Evolutionary conservation across 495 filamentous ascomycete species (phyloP), one percentile per base, ranked within the genome.

Genomic region (Cryomyces minteri): DNA sequence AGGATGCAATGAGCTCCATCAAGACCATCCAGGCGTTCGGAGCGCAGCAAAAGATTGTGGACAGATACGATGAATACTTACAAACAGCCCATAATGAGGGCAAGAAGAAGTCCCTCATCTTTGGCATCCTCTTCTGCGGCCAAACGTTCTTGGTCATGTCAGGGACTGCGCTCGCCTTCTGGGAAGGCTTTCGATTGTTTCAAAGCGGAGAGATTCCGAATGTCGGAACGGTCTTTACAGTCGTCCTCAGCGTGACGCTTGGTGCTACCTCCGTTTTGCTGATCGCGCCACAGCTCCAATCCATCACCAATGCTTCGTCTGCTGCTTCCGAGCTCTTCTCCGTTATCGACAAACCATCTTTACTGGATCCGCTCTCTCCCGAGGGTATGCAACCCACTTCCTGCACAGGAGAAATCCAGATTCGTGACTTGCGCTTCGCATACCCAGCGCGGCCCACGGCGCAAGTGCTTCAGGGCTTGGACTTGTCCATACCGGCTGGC

Each of bases 261-360:
- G 52, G 46, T 10, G 37, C 51, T 4, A 53, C 43, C 1, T 47
- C 44, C 9, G 18, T 53, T 28, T 31, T 45, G 47, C 29, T 34
- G 5, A 40, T 52, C 28, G 11, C 37, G 1, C 46, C 43, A 28
- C 45, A 51, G 28, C 32, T 53, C 38, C n/a, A 39, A 37, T 51
- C 57, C 12, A 56, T 67, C 40, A 57, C 55, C 5, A 59, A 58
- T 25, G 62, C 65, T 31, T 50, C 60, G 0, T 56, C 62, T 4
- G 57, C 62, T 6, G 63, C 63, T 8, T 34, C 54, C 5, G 58
- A 67, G 43, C 51, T 67, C 10, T 67, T 67, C 46, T 37, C 29
- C 0, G 45, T 60, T 10, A 61, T 67, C 33, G 62, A 66, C 44
- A 48, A 58, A 6, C 39, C 40, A 12, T 64, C 62, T 1, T 31